Evolutionary conservation across 345 rosid genomes (phyloP), one percentile per base, ranked within the genome.

Genomic region (Brassica rapa): DNA sequence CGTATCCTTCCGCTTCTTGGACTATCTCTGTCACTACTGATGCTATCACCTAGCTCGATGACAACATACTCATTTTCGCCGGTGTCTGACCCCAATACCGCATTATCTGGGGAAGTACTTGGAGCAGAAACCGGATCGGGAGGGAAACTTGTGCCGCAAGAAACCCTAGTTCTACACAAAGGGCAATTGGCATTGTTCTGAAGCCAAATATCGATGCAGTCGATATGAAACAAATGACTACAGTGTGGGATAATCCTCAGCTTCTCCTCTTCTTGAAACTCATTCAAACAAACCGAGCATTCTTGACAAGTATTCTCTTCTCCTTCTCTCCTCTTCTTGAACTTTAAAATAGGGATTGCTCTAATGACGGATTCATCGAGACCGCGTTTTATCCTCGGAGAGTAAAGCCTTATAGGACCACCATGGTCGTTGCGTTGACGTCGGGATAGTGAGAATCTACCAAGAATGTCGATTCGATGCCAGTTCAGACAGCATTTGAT

Each of bases 131-230:
- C 66, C 23, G 73, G 86, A 63, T 84, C 85, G 3, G 81, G 33
- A 29, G 85, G 79, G 72, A 81, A 84, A 66, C 82, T 72, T 21
- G 82, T 30, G 0, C 76, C 64, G 29, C 83, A 76, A 6, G 98
- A 93, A 86, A 95, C 85, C 57, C 89, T 88, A 6, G 94, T 88
- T 78, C 99, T 84, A 73, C 99, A 95, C 67, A 95, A 88, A 0
- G 99, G 99, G 76, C 99, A 95, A 64, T 93, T 95, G 0, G 97
- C 89, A 43, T 91, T 91, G 77, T 68, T 86, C 74, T 93, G 99
- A 62, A 95, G 97, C 99, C 99, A 95, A 60, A 86, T 80, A 79
- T 93, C 98, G 29, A 95, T 91, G 83, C 98, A 95, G 68, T 95
- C 98, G 8, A 91, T 89, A 63, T 95, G 99, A 37, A 95, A 95